Conservation (phyloP, 2,329 filamentous ascomycete genomes). For the Chalaropsis thielavioides region DNA sequence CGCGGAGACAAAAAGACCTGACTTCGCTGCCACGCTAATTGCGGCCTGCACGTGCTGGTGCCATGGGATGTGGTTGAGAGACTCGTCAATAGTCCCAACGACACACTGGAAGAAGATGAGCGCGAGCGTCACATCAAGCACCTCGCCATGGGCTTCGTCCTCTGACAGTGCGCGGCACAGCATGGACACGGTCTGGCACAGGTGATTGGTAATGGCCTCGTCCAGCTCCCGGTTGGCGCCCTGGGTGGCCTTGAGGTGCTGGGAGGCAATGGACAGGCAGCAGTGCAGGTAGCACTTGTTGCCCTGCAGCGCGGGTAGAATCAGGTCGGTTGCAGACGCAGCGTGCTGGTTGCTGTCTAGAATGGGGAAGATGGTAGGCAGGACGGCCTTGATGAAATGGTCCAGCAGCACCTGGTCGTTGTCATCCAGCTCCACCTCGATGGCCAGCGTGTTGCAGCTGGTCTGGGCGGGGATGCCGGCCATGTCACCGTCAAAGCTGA, state of each 20-base stretch:
- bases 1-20: conserved; percentile 47
- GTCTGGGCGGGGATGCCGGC: conserved; percentile 66
- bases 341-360: conserved; percentile 81
- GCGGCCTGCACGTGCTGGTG: conserved; percentile 92
- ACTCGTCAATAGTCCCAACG: conserved; percentile 73
- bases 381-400: conserved; percentile 78
- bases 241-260: conserved; percentile 74
- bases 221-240: conserved; percentile 58
- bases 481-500: conserved; percentile 47
- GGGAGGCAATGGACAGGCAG: conserved; percentile 82
- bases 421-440: conserved; percentile 71
- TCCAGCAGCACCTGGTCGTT: conserved; percentile 74
- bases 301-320: conserved; percentile 73
- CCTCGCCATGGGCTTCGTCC: conserved; percentile 72
- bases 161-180: conserved; percentile 68
- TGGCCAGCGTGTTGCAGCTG: conserved; percentile 51
- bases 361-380: conserved; percentile 82
- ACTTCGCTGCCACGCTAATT: conserved; percentile 68
- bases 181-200: conserved; percentile 72
- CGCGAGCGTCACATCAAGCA: conserved; percentile 79
- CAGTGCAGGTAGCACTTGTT: conserved; percentile 94
- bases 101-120: conserved; percentile 92
- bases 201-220: conserved; percentile 81
- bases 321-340: conserved; percentile 63
- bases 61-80: conserved; percentile 85